These are phyloP conservation scores for Corylus americana DNA, from an alignment of 306 rosid species.

Conservation along the genomic window DNA sequence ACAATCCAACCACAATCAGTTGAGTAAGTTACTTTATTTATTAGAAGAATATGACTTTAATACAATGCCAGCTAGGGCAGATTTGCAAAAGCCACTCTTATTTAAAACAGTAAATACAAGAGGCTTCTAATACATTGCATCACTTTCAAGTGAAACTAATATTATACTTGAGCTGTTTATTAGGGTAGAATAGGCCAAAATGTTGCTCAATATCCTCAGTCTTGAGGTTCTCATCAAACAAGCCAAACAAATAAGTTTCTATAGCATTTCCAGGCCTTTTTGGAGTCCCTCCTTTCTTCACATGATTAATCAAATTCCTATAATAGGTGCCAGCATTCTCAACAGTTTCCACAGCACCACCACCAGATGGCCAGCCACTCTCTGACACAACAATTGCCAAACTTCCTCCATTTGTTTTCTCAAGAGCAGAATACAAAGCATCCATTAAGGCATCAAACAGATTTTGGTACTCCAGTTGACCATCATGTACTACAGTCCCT, in stretches of 20 bases:
- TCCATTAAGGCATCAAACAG: conserved; percentile 39
- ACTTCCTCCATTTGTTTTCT: conserved; percentile 28
- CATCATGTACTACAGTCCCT: not conserved
- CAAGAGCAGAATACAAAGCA: conserved; percentile 32
- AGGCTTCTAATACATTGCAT: not conserved
- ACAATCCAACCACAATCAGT: too few relatives aligned
- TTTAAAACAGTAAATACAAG: not conserved
- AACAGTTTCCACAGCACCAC: conserved; percentile 14
- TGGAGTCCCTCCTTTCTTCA: conserved; percentile 30
- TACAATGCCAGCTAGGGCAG: not conserved
- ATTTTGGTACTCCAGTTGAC: not conserved
- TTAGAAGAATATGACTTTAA: not conserved
- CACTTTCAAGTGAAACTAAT: conserved; percentile 17
- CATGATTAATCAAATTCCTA: conserved; percentile 33
- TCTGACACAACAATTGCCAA: conserved; percentile 43
- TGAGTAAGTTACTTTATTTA: not conserved
- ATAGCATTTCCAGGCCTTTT: conserved; percentile 30
- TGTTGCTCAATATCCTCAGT: conserved; percentile 30
- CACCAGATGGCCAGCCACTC: conserved; percentile 46
- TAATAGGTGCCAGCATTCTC: conserved; percentile 33
- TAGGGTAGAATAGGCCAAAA: conserved; percentile 42
- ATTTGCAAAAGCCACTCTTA: not conserved
- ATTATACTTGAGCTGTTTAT: conserved; percentile 22
- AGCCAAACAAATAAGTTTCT: conserved; percentile 33
- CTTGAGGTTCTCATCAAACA: conserved; percentile 40